Percentiles rank a stretch among this genome's conserved stretches.
Conservation (phyloP, 208 protist genomes). For the Blechomonas ayalai region DNA sequence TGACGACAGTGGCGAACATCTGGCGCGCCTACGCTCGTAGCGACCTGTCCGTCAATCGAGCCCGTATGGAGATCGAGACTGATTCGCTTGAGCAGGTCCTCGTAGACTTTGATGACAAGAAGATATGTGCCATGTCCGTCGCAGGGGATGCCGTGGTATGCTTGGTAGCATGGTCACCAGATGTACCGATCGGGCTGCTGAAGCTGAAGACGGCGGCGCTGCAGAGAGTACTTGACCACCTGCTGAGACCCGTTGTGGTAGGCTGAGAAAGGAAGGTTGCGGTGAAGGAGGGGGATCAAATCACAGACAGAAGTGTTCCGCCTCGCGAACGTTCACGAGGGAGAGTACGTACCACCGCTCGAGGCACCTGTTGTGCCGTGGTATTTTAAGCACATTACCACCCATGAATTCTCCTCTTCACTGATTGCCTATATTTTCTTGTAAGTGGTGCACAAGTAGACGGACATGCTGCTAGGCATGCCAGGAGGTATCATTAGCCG, state of each 20-base stretch:
- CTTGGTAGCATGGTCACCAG: conserved; percentile 18
- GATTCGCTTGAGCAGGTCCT: conserved; percentile 75
- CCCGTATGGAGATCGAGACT: conserved; percentile 40
- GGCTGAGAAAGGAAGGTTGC: too few relatives aligned
- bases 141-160: conserved; percentile 48
- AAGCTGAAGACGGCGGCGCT: conserved; percentile 76
- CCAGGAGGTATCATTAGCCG: too few relatives aligned
- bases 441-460: too few relatives aligned
- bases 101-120: conserved; percentile 43
- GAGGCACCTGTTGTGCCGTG: too few relatives aligned
- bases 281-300: too few relatives aligned
- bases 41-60: conserved; percentile 52
- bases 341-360: too few relatives aligned
- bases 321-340: too few relatives aligned
- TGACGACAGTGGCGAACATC: conserved; percentile 64
- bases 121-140: conserved; percentile 72
- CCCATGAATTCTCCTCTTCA: too few relatives aligned
- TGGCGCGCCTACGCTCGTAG: conserved; percentile 64
- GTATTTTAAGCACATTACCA: too few relatives aligned
- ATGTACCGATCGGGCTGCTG: conserved; percentile 59
- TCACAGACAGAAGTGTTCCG: too few relatives aligned
- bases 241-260: conserved; percentile 46
- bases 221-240: conserved; percentile 46
- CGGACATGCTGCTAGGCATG: too few relatives aligned
- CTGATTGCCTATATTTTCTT: too few relatives aligned